Percentiles rank a stretch among this genome's conserved stretches.
These are phyloP conservation scores for Lentinus tigrinus DNA, from an alignment of 768 basidiomycete species.

Conservation along the genomic window DNA sequence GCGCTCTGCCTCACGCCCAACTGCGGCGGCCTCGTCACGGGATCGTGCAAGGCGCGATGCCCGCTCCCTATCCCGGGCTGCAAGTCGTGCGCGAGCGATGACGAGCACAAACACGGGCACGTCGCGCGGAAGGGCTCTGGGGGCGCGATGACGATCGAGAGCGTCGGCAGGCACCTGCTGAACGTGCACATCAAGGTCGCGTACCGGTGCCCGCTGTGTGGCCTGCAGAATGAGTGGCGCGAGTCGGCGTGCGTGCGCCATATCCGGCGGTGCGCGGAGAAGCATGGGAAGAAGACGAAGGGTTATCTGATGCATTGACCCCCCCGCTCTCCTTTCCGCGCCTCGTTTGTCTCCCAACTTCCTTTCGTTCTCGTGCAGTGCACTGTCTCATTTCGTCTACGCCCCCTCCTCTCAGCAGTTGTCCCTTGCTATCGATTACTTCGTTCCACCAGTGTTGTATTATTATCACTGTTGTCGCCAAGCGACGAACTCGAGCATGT, in stretches of 20 bases:
- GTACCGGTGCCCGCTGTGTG: conserved; percentile 2
- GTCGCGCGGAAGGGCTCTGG: not conserved
- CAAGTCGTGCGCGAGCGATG: not conserved
- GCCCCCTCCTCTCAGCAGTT: too few species aligned
- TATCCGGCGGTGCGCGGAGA: not conserved
- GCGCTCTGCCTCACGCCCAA: not conserved
- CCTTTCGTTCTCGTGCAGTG: too few species aligned
- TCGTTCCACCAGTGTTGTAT: too few species aligned
- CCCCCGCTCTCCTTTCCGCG: too few species aligned
- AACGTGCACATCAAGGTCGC: conserved; percentile 4
- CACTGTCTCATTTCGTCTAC: too few species aligned
- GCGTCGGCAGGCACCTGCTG: conserved; percentile 8
- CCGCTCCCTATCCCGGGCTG: not conserved
- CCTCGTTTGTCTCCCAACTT: too few species aligned
- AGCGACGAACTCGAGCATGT: too few species aligned
- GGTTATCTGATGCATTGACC: too few species aligned
- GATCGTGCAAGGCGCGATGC: not conserved
- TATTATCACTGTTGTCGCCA: too few species aligned
- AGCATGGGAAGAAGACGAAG: not conserved
- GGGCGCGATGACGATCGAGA: conserved; percentile 4
- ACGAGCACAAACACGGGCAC: not conserved
- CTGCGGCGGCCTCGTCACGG: not conserved
- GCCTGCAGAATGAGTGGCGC: conserved; percentile 6
- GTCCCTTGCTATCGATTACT: too few species aligned
- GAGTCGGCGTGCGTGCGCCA: conserved; percentile 9